Evolutionary conservation across 208 protist genomes (phyloP).

Genomic region (Jaenimonas drosophilae): DNA sequence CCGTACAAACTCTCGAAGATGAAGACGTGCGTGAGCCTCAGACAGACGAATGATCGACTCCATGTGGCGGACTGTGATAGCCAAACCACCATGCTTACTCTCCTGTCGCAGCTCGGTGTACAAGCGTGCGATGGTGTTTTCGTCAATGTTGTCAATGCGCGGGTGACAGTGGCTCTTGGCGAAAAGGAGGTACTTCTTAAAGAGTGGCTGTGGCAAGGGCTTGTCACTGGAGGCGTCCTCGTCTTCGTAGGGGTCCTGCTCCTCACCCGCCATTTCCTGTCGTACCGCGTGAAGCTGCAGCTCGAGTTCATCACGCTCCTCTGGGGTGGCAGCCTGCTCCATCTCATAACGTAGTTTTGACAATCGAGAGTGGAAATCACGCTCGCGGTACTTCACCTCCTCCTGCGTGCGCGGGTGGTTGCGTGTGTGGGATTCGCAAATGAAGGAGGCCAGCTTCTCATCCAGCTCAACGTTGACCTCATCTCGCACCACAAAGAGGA

Average conservation of each 20-base stretch:
- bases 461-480: conserved; percentile 94
- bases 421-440: conserved; percentile 92
- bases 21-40: conserved; percentile 96
- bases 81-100: conserved; percentile 87
- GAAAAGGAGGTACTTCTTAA: conserved; percentile 98
- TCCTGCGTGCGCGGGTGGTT: conserved; percentile 82
- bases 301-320: conserved; percentile 50
- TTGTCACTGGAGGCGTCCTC: conserved; percentile 78
- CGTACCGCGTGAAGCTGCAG: conserved; percentile 42
- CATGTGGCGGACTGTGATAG: conserved; percentile 98
- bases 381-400: conserved; percentile 36
- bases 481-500: conserved; percentile 94
- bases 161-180: conserved; percentile 90
- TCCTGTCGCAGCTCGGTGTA: conserved; percentile 97
- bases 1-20: conserved; percentile 94
- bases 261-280: conserved; percentile 12
- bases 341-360: conserved; percentile 48
- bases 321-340: conserved; percentile 54
- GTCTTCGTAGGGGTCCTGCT: conserved; percentile 45
- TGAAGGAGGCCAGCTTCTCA: conserved; percentile 92
- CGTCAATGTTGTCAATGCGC: conserved; percentile 88
- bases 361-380: conserved; percentile 41
- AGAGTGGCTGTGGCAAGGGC: conserved; percentile 89
- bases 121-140: conserved; percentile 90
- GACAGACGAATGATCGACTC: conserved; percentile 98